Evolutionary conservation across 257 asterid genomes (phyloP).

Genomic region (Sherardia arvensis): DNA sequence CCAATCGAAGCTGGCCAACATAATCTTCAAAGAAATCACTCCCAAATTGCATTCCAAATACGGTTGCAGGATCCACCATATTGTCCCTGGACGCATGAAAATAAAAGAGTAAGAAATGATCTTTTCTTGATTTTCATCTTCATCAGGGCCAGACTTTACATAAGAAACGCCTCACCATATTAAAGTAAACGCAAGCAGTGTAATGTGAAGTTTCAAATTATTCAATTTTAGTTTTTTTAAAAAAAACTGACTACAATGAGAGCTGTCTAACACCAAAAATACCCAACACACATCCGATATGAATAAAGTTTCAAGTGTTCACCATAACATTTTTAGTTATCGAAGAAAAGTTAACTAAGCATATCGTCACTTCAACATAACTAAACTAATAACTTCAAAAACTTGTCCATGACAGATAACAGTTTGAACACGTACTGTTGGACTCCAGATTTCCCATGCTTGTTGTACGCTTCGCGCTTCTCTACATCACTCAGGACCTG

Average conservation of each 20-base stretch:
- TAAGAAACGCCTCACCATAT: background rate
- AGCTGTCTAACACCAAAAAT: background rate
- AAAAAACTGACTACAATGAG: background rate
- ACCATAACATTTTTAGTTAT: background rate
- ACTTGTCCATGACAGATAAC: background rate
- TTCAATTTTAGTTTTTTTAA: no score
- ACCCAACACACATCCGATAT: background rate
- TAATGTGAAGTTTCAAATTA: background rate
- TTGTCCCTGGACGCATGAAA: conserved; percentile 34
- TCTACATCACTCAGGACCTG: conserved; percentile 73
- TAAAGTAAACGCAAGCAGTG: background rate
- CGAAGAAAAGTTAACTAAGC: background rate
- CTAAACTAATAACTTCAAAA: background rate
- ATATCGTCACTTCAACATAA: background rate
- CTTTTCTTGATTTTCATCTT: background rate
- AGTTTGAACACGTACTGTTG: conserved; percentile 35
- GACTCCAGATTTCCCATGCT: conserved; percentile 56
- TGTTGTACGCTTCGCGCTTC: conserved; percentile 60
- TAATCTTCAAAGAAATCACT: conserved; percentile 63
- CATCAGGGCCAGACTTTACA: background rate
- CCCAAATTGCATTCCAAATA: conserved; percentile 78
- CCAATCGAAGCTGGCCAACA: conserved; percentile 70
- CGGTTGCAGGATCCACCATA: conserved; percentile 71
- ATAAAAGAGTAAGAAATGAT: background rate
- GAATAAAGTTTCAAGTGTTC: background rate